Evolutionary conservation across 345 rosid species (phyloP), one percentile per base, ranked within the genome.

Genomic region (Iberis pinnata): DNA sequence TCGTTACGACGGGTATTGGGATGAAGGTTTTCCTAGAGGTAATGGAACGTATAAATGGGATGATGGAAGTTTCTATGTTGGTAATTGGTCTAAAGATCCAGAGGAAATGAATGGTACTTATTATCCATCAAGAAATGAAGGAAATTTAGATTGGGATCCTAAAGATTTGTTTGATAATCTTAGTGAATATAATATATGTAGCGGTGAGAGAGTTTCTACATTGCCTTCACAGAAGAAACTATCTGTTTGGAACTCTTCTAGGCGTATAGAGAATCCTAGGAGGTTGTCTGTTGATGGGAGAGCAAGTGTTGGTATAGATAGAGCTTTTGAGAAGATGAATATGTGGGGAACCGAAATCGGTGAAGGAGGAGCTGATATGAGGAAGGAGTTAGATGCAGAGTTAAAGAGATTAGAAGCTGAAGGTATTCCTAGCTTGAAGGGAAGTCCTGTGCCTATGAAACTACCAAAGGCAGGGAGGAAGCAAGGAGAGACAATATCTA

Each of bases 151-250:
- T 10, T 90, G 96, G 96, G 79, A 74, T 54, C 89, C 96, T 13
- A 73, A 71, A 51, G 71, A 75, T 38, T 75, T 87, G 69, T 87
- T 74, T 25, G 43, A 57, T 44, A 53, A 61, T 18, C 55, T 76
- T 37, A 37, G 47, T 9, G 78, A 70, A 14, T 65, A 63, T 26
- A 63, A 33, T 12, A 65, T 87, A 17, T 73, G 85, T 36, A 63
- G 68, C 0, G 84, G 80, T 8, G 96, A 90, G 70, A 87, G 75
- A 69, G 85, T 90, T 16, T 53, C 82, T 0, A 64, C 81, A 7
- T 24, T 87, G 60, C 98, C 98, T 12, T 90, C 98, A 17, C 98
- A 90, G 67, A 84, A 90, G 76, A 82, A 73, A 54, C 76, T 87
- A 14, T 79, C 88, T 0, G 77, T 81, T 11, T 87, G 96, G 89